A percentile compares a stretch with the other conserved stretches of the same genome.
phyloP scores from a whole-genome alignment of 352 stramenopile genomes.

The Phytophthora chlamydospora region DNA sequence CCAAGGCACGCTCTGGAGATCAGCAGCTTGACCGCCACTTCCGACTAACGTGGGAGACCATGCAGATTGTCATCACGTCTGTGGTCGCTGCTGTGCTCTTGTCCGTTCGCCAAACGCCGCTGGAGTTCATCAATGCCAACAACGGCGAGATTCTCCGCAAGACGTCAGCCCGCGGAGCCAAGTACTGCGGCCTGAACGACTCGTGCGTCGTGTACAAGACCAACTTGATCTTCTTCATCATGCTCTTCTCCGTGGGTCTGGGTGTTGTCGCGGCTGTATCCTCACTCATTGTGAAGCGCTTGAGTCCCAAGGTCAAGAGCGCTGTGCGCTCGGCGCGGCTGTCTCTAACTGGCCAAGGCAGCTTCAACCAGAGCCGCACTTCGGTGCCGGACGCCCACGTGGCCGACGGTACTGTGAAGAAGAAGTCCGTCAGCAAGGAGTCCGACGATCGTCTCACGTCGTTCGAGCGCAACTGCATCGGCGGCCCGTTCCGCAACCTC shows the following conservation, averaged over 20 bases:
- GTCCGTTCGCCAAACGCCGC: slow-evolving; percentile 10
- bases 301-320: slow-evolving; percentile 29
- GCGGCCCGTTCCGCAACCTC: slow-evolving; percentile 22
- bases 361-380: background rate
- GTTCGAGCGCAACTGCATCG: slow-evolving; percentile 37
- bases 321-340: slow-evolving; percentile 17
- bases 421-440: slow-evolving; percentile 5
- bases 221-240: slow-evolving; percentile 31
- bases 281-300: slow-evolving; percentile 22
- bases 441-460: slow-evolving; percentile 9
- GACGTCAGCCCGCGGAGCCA: slow-evolving; percentile 17
- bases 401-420: background rate
- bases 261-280: slow-evolving; percentile 17
- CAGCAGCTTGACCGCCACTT: slow-evolving; percentile 38
- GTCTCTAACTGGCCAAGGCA: background rate
- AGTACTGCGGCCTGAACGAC: slow-evolving; percentile 36
- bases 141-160: slow-evolving; percentile 39
- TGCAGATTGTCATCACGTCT: slow-evolving; percentile 34
- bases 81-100: slow-evolving; percentile 17
- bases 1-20: slow-evolving; percentile 27
- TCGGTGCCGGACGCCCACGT: background rate
- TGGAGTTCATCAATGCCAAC: slow-evolving; percentile 26
- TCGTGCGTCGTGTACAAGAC: slow-evolving; percentile 38
- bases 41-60: slow-evolving; percentile 34
- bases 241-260: slow-evolving; percentile 24